A percentile compares a stretch with the other conserved stretches of the same genome.
phyloP scores from a whole-genome alignment of 1,284 basidiomycete genomes.

The Puccinia coronata region DNA sequence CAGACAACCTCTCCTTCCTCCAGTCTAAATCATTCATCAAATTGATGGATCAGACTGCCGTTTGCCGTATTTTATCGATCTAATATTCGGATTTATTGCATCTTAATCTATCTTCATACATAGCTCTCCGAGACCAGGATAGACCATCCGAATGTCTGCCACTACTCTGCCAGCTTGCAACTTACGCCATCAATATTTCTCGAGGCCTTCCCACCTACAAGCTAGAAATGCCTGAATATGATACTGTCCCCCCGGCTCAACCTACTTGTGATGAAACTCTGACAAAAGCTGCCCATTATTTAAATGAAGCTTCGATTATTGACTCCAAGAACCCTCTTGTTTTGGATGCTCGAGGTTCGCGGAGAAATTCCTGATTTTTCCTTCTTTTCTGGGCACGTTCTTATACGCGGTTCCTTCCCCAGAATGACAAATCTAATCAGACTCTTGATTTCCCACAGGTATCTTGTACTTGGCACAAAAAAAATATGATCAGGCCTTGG shows the following conservation, averaged over 20 bases:
- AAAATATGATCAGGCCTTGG: conserved; percentile 68
- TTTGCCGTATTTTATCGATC: background rate
- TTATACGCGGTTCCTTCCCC: background rate
- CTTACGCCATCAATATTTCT: conserved; percentile 10
- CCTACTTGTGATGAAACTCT: conserved; percentile 20
- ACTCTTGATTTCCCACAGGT: background rate
- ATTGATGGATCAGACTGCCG: background rate
- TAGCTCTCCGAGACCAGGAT: conserved; percentile 42
- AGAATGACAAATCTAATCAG: background rate
- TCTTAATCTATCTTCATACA: background rate
- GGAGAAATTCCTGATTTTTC: background rate
- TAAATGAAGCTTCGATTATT: conserved; percentile 41
- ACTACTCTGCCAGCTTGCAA: conserved; percentile 41
- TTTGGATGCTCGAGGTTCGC: conserved; percentile 37
- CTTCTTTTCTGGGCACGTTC: background rate
- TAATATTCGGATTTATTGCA: background rate
- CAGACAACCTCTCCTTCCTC: background rate
- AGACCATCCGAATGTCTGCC: conserved; percentile 36
- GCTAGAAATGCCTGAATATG: conserved; percentile 20
- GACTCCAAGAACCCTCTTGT: conserved; percentile 31
- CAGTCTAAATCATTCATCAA: background rate
- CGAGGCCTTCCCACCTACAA: conserved; percentile 27
- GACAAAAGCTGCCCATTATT: conserved; percentile 3
- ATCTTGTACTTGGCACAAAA: conserved; percentile 47
- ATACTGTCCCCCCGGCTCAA: conserved; percentile 21